phyloP scores from a whole-genome alignment of 495 filamentous ascomycete genomes.

The Xylaria grammica region DNA sequence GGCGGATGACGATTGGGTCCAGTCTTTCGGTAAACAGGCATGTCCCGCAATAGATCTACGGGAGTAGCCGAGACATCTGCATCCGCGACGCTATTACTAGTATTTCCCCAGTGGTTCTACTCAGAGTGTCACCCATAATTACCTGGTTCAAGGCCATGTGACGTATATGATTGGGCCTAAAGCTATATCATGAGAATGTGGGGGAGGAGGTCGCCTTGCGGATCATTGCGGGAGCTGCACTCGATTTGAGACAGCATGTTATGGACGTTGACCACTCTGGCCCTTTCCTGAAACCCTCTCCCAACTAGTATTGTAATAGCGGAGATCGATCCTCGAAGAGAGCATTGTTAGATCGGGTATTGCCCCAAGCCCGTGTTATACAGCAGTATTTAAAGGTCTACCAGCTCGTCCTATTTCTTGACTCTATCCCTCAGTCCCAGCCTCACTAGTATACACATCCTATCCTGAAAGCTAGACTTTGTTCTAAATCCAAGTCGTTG shows the following conservation, averaged over 20 bases:
- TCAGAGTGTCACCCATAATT: neutral
- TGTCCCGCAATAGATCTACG: neutral
- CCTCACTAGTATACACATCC: neutral
- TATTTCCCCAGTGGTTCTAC: neutral
- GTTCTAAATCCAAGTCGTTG: neutral
- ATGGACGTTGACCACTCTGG: neutral
- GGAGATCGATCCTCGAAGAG: too few species aligned
- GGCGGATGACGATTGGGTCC: too few species aligned
- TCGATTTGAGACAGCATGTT: neutral
- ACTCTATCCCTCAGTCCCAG: neutral
- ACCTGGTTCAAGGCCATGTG: neutral
- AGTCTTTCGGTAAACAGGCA: neutral
- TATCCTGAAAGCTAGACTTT: neutral
- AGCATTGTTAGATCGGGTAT: too few species aligned
- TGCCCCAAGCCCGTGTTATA: too few species aligned
- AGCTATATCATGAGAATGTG: neutral
- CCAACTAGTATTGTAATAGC: neutral
- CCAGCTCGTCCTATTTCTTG: neutral
- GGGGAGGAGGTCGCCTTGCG: too few species aligned
- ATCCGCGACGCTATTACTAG: neutral
- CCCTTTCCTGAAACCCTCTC: neutral
- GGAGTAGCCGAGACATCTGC: neutral
- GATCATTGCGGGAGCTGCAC: neutral
- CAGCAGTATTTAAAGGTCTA: too few species aligned
- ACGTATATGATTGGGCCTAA: neutral